phyloP scores from a whole-genome alignment of 2,329 filamentous ascomycete genomes.

The Arachnomyces sp. region DNA sequence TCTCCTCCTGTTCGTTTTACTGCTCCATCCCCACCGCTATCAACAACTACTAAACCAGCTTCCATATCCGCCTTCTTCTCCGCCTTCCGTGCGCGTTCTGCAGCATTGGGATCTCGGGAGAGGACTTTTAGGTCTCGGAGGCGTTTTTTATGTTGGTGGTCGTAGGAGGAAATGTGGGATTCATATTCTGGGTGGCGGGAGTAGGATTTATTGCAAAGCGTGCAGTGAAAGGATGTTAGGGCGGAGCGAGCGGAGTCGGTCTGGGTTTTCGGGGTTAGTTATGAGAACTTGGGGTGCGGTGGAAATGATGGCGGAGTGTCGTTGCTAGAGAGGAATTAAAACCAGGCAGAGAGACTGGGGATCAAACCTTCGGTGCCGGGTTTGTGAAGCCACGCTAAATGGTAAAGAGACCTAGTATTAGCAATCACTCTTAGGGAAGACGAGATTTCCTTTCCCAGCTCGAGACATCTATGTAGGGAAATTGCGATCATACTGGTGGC shows the following conservation, averaged over 20 bases:
- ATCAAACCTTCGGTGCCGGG: slow-evolving; percentile 37
- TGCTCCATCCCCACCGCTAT: slow-evolving; percentile 16
- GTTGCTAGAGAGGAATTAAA: neutral
- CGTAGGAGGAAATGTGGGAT: slow-evolving; percentile 86
- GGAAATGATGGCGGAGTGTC: neutral
- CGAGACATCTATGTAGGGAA: neutral
- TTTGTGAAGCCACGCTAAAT: slow-evolving; percentile 41
- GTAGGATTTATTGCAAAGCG: slow-evolving; percentile 89
- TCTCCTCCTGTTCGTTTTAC: slow-evolving; percentile 33
- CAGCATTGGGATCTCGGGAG: slow-evolving; percentile 35
- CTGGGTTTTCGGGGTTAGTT: slow-evolving; percentile 16
- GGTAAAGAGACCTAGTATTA: neutral
- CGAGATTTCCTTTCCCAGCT: neutral
- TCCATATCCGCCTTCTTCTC: slow-evolving; percentile 38
- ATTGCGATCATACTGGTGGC: slow-evolving; percentile 45
- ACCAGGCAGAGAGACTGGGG: neutral
- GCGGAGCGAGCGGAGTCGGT: slow-evolving; percentile 65
- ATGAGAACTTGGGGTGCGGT: slow-evolving; percentile 5
- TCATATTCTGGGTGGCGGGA: slow-evolving; percentile 94
- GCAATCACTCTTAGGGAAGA: neutral
- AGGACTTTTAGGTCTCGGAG: slow-evolving; percentile 41
- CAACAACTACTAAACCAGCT: slow-evolving; percentile 31
- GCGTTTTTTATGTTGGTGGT: slow-evolving; percentile 84
- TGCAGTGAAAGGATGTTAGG: slow-evolving; percentile 72
- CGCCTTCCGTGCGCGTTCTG: slow-evolving; percentile 35